These are phyloP conservation scores for Blastobotrys persicus DNA, from an alignment of 1,139 yeast genomes.

Conservation along the genomic window DNA sequence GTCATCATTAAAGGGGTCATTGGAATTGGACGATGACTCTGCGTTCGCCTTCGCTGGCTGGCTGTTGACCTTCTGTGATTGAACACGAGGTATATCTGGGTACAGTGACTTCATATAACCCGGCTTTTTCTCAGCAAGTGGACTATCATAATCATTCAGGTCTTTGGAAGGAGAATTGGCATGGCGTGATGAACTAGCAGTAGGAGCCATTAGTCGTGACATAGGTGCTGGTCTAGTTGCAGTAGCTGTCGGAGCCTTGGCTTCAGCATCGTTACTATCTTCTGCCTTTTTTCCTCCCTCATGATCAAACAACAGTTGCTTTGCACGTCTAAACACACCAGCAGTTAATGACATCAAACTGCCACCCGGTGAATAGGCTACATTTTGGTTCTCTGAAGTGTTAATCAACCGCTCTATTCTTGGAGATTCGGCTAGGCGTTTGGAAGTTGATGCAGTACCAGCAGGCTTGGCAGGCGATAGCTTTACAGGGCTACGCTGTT, in stretches of 20 bases:
- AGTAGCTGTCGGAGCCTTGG: not conserved
- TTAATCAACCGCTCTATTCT: constrained; percentile 2
- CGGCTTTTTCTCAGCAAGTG: constrained; percentile 17
- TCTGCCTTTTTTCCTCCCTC: constrained; percentile 1
- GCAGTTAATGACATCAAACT: constrained; percentile 14
- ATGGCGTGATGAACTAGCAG: constrained; percentile 34
- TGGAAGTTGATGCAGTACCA: not conserved
- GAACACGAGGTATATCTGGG: constrained; percentile 14
- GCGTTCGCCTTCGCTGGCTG: not conserved
- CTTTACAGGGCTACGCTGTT: not conserved
- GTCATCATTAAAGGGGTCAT: constrained; percentile 1
- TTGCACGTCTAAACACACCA: constrained; percentile 28
- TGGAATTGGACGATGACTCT: not conserved
- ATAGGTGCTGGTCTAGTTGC: constrained; percentile 19
- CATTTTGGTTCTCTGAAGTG: not conserved
- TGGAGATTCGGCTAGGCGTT: not conserved
- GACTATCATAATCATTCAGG: constrained; percentile 9
- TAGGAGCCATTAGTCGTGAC: constrained; percentile 38
- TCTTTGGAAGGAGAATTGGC: constrained; percentile 11
- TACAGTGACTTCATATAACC: constrained; percentile 10
- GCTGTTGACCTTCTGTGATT: constrained; percentile 2
- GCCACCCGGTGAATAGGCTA: constrained; percentile 7
- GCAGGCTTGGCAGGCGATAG: too few species aligned
- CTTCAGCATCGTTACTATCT: not conserved
- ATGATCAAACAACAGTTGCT: constrained; percentile 27